A percentile compares a stretch with the other conserved stretches of the same genome.
These are phyloP conservation scores for Condylostoma magnum DNA, from an alignment of 169 alveolate genomes.

Conservation along the genomic window DNA sequence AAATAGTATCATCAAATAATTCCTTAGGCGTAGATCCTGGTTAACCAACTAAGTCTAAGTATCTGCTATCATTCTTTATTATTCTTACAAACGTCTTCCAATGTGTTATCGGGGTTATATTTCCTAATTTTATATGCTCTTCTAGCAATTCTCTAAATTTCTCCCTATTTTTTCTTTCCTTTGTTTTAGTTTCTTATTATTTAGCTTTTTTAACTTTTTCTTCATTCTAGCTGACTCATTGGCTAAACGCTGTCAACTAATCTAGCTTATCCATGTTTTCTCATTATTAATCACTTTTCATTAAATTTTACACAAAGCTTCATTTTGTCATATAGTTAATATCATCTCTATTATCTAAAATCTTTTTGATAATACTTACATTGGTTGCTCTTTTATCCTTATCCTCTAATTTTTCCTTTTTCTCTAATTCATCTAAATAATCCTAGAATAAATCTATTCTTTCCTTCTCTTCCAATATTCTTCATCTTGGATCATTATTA, in stretches of 20 bases:
- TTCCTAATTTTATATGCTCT: conserved; percentile 8
- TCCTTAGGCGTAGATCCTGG: conserved; percentile 40
- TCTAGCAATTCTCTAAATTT: conserved; percentile 31
- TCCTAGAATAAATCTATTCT: conserved; percentile 38
- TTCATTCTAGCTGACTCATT: conserved; percentile 26
- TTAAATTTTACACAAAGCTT: neutral
- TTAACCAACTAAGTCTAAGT: conserved; percentile 28
- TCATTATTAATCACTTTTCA: conserved; percentile 12
- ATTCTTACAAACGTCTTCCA: conserved; percentile 20
- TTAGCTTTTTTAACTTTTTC: conserved; percentile 12
- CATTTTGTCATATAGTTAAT: conserved; percentile 25
- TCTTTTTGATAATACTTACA: conserved; percentile 2
- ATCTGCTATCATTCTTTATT: conserved; percentile 29
- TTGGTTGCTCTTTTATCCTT: conserved; percentile 18
- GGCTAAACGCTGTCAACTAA: conserved; percentile 1
- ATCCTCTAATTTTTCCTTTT: conserved; percentile 27
- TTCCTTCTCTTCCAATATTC: conserved; percentile 38
- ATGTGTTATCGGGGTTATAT: conserved; percentile 25
- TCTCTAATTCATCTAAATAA: conserved; percentile 34
- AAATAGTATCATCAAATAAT: conserved; percentile 22
- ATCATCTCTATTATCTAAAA: conserved; percentile 24
- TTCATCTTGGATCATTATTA: conserved; percentile 35
- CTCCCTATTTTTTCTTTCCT: conserved; percentile 42
- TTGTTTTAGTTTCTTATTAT: neutral
- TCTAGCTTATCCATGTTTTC: conserved; percentile 25